These are phyloP conservation scores for Epichloe gansuensis DNA, from an alignment of 2,329 filamentous ascomycete species.

Conservation along the genomic window DNA sequence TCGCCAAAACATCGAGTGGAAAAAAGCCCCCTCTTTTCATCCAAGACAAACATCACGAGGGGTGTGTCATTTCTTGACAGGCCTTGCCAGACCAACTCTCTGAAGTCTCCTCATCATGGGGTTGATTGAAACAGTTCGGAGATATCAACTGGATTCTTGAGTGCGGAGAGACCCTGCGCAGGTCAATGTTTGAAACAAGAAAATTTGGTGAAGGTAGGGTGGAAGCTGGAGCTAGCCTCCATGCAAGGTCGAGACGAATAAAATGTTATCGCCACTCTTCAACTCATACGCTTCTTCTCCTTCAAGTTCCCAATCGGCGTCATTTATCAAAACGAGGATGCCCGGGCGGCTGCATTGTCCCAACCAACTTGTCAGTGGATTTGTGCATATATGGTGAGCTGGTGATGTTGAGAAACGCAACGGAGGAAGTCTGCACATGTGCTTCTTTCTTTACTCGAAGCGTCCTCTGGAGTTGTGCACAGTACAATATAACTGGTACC, in stretches of 20 bases:
- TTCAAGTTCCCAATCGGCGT: conserved; percentile 96
- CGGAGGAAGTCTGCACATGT: neutral
- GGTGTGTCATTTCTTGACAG: neutral
- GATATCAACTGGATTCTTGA: neutral
- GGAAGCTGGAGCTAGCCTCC: conserved; percentile 49
- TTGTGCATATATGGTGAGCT: no score
- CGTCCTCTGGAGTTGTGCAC: no score
- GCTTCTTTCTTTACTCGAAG: neutral
- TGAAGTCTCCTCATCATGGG: neutral
- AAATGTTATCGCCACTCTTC: conserved; percentile 68
- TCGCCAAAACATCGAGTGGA: neutral
- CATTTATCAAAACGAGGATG: conserved; percentile 92
- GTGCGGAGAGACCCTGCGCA: neutral
- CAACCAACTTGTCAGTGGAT: conserved; percentile 11
- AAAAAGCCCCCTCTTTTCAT: no score
- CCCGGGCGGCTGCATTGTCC: conserved; percentile 60
- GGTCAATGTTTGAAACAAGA: neutral
- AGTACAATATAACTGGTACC: neutral
- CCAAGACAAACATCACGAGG: neutral
- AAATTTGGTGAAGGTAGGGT: neutral
- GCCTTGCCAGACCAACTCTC: neutral
- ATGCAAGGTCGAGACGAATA: conserved; percentile 94
- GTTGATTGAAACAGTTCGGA: neutral
- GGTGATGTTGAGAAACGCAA: neutral
- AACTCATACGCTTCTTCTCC: conserved; percentile 85